Base-by-base conservation (phyloP, 106 monocot genomes). In the Dendrobium chrysotoxum region DNA sequence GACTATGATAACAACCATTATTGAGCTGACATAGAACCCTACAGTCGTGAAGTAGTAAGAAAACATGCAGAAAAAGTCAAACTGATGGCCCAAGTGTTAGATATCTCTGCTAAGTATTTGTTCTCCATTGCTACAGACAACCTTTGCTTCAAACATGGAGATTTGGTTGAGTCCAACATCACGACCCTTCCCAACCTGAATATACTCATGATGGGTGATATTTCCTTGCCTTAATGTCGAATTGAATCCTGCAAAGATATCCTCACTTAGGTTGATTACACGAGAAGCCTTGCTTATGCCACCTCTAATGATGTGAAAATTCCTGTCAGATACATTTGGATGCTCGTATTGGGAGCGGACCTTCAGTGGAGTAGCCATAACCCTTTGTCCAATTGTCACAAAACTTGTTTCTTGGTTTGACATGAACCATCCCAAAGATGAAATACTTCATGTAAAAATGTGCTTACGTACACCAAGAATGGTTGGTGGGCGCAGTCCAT, bases 161-260 rank as follows among this genome's bases (percentile, higher is more conserved):
- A 95, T 99, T 82, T 95, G 98, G 83, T 99, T 99, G 53, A 99
- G 91, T 45, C 98, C 98, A 74, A 99, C 98, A 87, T 99, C 98
- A 47, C 95, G 91, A 1, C 98, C 98, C 85, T 95, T 99, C 1
- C 98, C 98, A 30, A 99, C 95, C 80, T 99, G 95, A 38, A 99
- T 99, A 84, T 99, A 95, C 81, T 99, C 98, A 81, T 99, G 98
- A 78, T 99, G 98, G 7, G 98, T 99, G 55, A 99, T 80, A 88
- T 99, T 99, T 82, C 95, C 98, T 78, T 88, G 84, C 70, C 98
- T 85, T 67, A 99, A 58, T 26, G 98, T 99, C 18, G 95, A 95
- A 79, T 95, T 99, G 81, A 99, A 99, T 50, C 98, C 95, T 70
- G 95, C 98, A 93, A 99, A 99, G 28, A 99, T 99, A 70, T 99